Evolutionary conservation across 805 yeast species (phyloP).

Genomic region (Tetrapisispora taiwanensis): DNA sequence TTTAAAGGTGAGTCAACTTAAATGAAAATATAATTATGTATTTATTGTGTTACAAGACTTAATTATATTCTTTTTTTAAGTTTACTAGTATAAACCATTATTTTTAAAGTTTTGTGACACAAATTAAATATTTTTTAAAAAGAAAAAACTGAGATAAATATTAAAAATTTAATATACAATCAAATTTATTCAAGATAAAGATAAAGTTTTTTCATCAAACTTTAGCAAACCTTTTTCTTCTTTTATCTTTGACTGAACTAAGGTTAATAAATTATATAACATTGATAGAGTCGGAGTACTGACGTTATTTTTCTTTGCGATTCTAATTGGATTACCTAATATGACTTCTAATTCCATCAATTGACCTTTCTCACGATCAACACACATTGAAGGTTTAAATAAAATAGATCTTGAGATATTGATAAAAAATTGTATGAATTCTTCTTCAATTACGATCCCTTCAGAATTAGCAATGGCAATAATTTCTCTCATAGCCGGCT

Average conservation of each 20-base stretch:
- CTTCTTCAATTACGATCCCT: constrained; percentile 41
- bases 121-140: no score
- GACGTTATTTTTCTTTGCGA: constrained; percentile 38
- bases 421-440: constrained; percentile 37
- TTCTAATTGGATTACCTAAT: constrained; percentile 51
- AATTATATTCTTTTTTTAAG: no score
- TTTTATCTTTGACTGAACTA: constrained; percentile 51
- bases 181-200: neutral
- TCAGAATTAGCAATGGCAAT: constrained; percentile 51
- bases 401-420: constrained; percentile 44
- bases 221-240: constrained; percentile 40
- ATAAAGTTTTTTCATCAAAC: constrained; percentile 7
- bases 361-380: constrained; percentile 50
- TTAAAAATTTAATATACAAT: neutral
- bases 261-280: constrained; percentile 48
- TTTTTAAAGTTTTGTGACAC: no score
- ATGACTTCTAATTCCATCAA: constrained; percentile 62
- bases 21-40: no score
- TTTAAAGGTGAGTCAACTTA: no score
- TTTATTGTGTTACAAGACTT: no score
- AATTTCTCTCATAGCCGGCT: constrained; percentile 59
- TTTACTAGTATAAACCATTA: no score
- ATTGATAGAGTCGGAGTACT: constrained; percentile 49
- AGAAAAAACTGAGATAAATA: neutral
- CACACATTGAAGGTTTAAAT: constrained; percentile 62